These are phyloP conservation scores for Trichoderma pleuroti DNA, from an alignment of 2,329 filamentous ascomycete species.

Conservation along the genomic window DNA sequence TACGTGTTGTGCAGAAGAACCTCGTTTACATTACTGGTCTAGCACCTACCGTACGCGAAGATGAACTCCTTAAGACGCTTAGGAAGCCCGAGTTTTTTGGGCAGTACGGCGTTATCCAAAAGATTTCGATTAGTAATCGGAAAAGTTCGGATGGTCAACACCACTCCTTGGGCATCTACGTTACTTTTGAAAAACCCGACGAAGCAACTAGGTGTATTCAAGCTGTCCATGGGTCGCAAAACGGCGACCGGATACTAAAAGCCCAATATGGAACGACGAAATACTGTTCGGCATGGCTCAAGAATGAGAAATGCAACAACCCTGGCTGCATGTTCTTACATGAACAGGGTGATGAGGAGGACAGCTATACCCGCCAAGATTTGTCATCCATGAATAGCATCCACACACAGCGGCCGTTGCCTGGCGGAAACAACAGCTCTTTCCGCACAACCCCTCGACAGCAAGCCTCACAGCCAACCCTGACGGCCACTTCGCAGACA, in stretches of 20 bases:
- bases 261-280: conserved; percentile 87
- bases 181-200: conserved; percentile 91
- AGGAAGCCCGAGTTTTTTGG: conserved; percentile 93
- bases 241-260: conserved; percentile 81
- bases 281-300: conserved; percentile 95
- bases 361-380: conserved; percentile 93
- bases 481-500: conserved; percentile 49
- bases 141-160: conserved; percentile 73
- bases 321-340: conserved; percentile 97
- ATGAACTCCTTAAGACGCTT: conserved; percentile 85
- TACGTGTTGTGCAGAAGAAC: conserved; percentile 97
- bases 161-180: conserved; percentile 92
- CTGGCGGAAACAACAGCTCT: conserved; percentile 48
- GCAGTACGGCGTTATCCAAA: conserved; percentile 96
- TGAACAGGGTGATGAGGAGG: conserved; percentile 95
- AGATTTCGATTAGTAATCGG: conserved; percentile 96
- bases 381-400: conserved; percentile 91
- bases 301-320: conserved; percentile 92
- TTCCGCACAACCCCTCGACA: conserved; percentile 54
- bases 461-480: conserved; percentile 38
- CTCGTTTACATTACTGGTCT: conserved; percentile 96
- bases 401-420: conserved; percentile 69
- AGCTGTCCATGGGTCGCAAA: conserved; percentile 87
- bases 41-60: conserved; percentile 86
- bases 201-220: conserved; percentile 88